Evolutionary conservation across 179 eudicot species (phyloP).

Genomic region (Spinacia oleracea): DNA sequence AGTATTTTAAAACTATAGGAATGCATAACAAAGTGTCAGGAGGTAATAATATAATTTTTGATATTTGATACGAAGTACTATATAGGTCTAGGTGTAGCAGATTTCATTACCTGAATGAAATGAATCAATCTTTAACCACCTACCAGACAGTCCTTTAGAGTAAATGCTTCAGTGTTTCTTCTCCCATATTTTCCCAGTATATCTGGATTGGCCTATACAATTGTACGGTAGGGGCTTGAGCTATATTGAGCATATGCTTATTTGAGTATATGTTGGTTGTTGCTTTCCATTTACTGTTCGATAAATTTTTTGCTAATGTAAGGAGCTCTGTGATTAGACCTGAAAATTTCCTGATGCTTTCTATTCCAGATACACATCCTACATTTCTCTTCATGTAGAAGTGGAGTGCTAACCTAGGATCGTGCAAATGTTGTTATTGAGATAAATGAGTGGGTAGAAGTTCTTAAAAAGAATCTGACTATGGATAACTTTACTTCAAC

Average conservation of each 20-base stretch:
- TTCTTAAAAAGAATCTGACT: conserved; percentile 77
- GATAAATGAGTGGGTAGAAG: conserved; percentile 94
- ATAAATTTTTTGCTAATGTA: conserved; percentile 1
- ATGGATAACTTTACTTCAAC: conserved; percentile 60
- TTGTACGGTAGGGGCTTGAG: conserved; percentile 61
- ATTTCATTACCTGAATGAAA: no score
- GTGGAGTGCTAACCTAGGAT: conserved; percentile 78
- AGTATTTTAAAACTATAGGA: no score
- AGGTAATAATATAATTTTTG: no score
- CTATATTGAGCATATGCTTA: conserved; percentile 10
- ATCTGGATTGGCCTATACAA: conserved; percentile 77
- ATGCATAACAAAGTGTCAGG: no score
- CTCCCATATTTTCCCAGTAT: conserved; percentile 68
- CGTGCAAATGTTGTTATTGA: conserved; percentile 92
- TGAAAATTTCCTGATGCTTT: neutral
- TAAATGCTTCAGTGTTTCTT: no score
- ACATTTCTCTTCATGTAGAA: conserved; percentile 88
- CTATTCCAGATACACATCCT: conserved; percentile 67
- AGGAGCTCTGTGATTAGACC: neutral
- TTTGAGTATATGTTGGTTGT: neutral
- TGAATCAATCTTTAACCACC: no score
- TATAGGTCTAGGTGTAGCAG: no score
- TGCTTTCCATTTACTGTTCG: conserved; percentile 11
- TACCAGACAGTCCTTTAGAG: no score
- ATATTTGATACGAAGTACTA: no score